Evolutionary conservation across 257 asterid genomes (phyloP), one percentile per base, ranked within the genome.

Genomic region (Asclepias syriaca): DNA sequence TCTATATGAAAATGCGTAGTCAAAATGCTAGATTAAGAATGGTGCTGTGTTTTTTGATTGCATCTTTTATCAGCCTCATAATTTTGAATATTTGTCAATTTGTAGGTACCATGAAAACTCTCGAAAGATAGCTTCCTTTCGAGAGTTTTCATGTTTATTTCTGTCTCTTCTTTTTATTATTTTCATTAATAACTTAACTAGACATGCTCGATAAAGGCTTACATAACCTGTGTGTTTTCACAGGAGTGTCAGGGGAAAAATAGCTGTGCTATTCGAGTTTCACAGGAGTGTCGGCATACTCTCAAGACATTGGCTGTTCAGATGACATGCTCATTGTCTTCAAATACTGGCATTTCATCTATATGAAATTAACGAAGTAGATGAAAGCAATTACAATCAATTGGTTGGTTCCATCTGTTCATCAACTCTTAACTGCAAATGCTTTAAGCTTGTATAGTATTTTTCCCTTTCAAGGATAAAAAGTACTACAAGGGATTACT

Each of bases 101-200:
- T 73, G 71, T 85, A 90, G 97, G 96, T 91, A 89, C 82, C 98
- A 93, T 74, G 73, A 92, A 81, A 78, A 80, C 58, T 65, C 98
- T 37, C 3, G 34, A 19, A 54, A 53, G 66, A 60, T 27, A 59
- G 46, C 40, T 67, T 63, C 48, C 14, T 63, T 15, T 1, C 1
- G 14, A 19, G 5, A 24, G 6, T 18, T 67, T 32, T 16, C 22
- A 15, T 32, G 16, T 22, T 57, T 50, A 50, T 15, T 50, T 19
- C 55, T 22, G 12, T 22, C 15, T 8, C 14, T 13, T 32, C 46
- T 39, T 1, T 32, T 27, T 6, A 32, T 29, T 60, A 59, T 59
- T 27, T 14, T 29, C 6, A 39, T 27, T 12, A 48, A 48, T 48
- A 48, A 59, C 16, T 27, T 10, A 34, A 4, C 39, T 34, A 4